Evolutionary conservation across 1,284 basidiomycete species (phyloP).

Genomic region (Megacollybia platyphylla): DNA sequence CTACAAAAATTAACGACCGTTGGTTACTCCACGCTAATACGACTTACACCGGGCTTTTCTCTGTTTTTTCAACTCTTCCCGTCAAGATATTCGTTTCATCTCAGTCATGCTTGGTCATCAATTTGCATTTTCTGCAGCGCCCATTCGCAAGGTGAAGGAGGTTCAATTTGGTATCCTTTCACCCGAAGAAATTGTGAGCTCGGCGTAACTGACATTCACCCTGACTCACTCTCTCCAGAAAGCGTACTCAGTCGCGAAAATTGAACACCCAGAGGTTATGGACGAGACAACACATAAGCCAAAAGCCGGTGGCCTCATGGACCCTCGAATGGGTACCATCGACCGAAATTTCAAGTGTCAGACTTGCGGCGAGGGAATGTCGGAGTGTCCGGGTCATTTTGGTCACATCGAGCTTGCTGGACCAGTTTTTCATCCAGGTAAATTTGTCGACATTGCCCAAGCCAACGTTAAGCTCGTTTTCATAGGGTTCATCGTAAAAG

Average conservation of each 20-base stretch:
- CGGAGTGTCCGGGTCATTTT: slow-evolving; percentile 97
- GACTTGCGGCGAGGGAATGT: slow-evolving; percentile 98
- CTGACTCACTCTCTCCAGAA: slow-evolving; percentile 43
- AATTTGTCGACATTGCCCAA: slow-evolving; percentile 14
- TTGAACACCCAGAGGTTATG: slow-evolving; percentile 97
- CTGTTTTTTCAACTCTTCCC: not conserved
- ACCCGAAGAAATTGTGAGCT: slow-evolving; percentile 96
- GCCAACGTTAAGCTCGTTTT: slow-evolving; percentile 3
- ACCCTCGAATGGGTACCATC: slow-evolving; percentile 97
- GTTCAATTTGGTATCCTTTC: slow-evolving; percentile 99
- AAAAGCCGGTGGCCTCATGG: slow-evolving; percentile 90
- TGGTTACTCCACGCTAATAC: not conserved
- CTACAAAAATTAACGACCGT: slow-evolving; percentile 2
- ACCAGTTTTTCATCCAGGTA: slow-evolving; percentile 94
- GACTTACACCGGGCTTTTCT: not conserved
- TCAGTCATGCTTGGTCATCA: slow-evolving; percentile 66
- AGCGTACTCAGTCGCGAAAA: slow-evolving; percentile 96
- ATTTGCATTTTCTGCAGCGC: slow-evolving; percentile 86
- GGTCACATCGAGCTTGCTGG: slow-evolving; percentile 96
- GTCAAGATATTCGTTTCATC: not conserved
- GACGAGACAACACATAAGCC: slow-evolving; percentile 86
- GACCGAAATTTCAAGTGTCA: slow-evolving; percentile 99
- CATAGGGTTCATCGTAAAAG: slow-evolving; percentile 93
- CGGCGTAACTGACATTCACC: slow-evolving; percentile 6
- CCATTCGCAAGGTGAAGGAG: slow-evolving; percentile 89